Percentiles rank a stretch among this genome's conserved stretches.
Evolutionary conservation across 139 green algal species (phyloP).

Genomic region (Chlorella sp.): DNA sequence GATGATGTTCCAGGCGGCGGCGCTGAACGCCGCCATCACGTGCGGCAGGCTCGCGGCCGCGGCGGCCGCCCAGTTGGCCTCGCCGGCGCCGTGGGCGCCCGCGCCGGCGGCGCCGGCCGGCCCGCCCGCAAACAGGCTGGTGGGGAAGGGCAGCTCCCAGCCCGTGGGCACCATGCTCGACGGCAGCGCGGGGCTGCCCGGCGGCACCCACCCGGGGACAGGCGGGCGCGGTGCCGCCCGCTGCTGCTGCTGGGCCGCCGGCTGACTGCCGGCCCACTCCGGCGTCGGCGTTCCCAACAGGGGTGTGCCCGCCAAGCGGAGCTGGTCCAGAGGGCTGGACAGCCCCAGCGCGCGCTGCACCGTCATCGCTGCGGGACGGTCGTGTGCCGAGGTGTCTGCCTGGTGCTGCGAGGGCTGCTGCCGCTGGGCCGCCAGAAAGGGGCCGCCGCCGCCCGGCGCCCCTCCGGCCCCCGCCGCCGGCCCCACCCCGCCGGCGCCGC

Average conservation of each 20-base stretch:
- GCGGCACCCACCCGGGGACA: constrained; percentile 25
- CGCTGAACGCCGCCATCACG: constrained; percentile 43
- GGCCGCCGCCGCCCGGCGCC: not conserved
- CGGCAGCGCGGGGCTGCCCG: constrained; percentile 29
- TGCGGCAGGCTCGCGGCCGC: constrained; percentile 25
- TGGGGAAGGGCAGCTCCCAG: constrained; percentile 64
- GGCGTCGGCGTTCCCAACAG: too few relatives aligned
- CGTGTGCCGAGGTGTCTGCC: too few relatives aligned
- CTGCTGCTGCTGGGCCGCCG: constrained; percentile 22
- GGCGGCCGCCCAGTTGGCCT: not conserved
- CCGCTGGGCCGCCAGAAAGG: not conserved
- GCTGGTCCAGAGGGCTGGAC: too few relatives aligned
- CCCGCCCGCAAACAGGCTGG: constrained; percentile 5
- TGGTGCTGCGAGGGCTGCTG: not conserved
- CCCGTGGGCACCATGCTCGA: constrained; percentile 59
- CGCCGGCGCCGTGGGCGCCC: not conserved
- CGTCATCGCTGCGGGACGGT: too few relatives aligned
- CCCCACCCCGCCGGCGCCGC: not conserved
- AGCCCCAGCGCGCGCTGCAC: too few relatives aligned
- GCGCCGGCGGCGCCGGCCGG: not conserved
- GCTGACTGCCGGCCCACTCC: too few relatives aligned
- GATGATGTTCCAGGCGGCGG: constrained; percentile 54
- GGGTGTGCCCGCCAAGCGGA: too few relatives aligned
- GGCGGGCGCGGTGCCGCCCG: constrained; percentile 5
- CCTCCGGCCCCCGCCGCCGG: not conserved